A percentile compares a stretch with the other conserved stretches of the same genome.
phyloP scores from a whole-genome alignment of 345 rosid species.

The Citrus cavaleriei region DNA sequence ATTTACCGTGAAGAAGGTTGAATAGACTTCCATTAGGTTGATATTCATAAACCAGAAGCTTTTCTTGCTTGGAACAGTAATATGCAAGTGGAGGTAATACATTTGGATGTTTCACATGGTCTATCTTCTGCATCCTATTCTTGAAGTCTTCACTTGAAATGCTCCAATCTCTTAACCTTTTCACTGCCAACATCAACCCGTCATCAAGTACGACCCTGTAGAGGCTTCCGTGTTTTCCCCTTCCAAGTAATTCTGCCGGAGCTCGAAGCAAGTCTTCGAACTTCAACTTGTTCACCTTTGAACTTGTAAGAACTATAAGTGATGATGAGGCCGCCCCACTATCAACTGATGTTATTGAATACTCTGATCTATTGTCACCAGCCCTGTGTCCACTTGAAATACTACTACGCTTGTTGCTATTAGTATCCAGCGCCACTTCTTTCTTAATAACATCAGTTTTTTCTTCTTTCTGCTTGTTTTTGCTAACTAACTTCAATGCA shows the following conservation, averaged over 20 bases:
- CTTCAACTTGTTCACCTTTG: constrained; percentile 27
- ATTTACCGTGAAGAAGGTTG: constrained; percentile 53
- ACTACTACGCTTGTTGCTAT: constrained; percentile 13
- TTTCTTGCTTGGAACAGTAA: constrained; percentile 63
- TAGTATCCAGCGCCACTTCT: constrained; percentile 1
- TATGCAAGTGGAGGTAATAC: constrained; percentile 44
- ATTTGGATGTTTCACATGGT: constrained; percentile 42
- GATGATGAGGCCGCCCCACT: constrained; percentile 33
- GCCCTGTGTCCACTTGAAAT: constrained; percentile 21
- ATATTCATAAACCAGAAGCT: constrained; percentile 52
- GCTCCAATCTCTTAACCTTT: constrained; percentile 45
- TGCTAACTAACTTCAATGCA: constrained; percentile 22
- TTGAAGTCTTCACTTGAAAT: constrained; percentile 41
- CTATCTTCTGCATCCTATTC: constrained; percentile 42
- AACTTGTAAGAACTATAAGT: constrained; percentile 40
- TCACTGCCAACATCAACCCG: constrained; percentile 41
- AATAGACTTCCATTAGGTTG: constrained; percentile 56
- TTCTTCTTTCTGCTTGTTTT: constrained; percentile 15
- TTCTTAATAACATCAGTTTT: not conserved
- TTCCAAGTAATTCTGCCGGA: constrained; percentile 55
- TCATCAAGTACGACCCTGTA: constrained; percentile 46
- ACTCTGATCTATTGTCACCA: constrained; percentile 33
- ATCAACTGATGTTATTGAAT: constrained; percentile 41
- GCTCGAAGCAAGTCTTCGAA: constrained; percentile 61
- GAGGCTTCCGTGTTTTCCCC: constrained; percentile 61